phyloP scores from a whole-genome alignment of 2,329 filamentous ascomycete genomes.

The Penicillium expansum region DNA sequence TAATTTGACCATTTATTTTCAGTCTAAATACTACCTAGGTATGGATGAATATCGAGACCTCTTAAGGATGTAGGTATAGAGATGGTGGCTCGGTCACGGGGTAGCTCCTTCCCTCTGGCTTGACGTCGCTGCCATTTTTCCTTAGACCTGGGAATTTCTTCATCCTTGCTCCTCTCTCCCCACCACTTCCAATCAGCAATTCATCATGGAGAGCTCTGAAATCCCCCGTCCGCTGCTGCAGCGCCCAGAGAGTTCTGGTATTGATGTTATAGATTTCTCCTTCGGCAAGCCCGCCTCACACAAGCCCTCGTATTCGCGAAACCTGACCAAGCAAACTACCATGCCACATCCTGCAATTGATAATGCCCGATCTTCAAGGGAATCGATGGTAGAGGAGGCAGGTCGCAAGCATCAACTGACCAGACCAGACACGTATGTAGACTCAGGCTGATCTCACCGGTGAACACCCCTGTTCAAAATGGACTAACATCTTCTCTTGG shows the following conservation, averaged over 20 bases:
- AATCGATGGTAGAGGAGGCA: background rate
- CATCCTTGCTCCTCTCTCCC: background rate
- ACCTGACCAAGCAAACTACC: slow-evolving; percentile 8
- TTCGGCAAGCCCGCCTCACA: slow-evolving; percentile 34
- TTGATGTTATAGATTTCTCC: slow-evolving; percentile 31
- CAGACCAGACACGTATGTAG: background rate
- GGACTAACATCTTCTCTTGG: background rate
- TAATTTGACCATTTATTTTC: background rate
- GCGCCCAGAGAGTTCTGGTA: slow-evolving; percentile 31
- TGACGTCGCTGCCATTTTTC: background rate
- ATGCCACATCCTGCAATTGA: background rate
- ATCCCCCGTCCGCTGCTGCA: slow-evolving; percentile 23
- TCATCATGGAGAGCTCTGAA: background rate
- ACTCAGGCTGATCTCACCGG: background rate
- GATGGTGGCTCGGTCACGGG: background rate
- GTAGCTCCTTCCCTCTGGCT: background rate
- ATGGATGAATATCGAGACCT: background rate
- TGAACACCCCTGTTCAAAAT: background rate
- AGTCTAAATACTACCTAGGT: no score
- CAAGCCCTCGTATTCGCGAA: slow-evolving; percentile 24
- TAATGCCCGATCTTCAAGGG: background rate
- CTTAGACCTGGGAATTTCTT: background rate
- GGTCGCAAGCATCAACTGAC: background rate
- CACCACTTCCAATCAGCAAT: background rate
- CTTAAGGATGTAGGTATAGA: background rate